A percentile compares a stretch with the other conserved stretches of the same genome.
phyloP scores from a whole-genome alignment of 306 rosid genomes.

The Lotus japonicus region DNA sequence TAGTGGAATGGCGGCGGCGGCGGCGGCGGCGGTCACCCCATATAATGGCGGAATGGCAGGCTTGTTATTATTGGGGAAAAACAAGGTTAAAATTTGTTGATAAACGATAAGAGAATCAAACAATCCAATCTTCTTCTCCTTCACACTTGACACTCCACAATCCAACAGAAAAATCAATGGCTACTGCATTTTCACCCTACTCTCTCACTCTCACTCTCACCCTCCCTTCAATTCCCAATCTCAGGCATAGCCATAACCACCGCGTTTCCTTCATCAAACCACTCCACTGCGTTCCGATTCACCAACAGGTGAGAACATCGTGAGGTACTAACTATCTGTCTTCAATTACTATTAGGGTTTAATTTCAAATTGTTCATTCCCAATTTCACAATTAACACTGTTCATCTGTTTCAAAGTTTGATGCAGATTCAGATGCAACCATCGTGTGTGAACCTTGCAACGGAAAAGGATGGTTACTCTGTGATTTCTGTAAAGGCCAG shows the following conservation, averaged over 20 bases:
- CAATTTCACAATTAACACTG: too few relatives aligned
- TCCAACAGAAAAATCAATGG: not conserved
- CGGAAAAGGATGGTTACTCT: constrained; percentile 76
- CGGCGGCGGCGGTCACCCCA: too few relatives aligned
- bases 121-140: too few relatives aligned
- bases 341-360: too few relatives aligned
- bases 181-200: not conserved
- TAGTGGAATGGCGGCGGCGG: too few relatives aligned
- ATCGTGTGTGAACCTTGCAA: constrained; percentile 72
- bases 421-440: constrained; percentile 9
- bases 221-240: not conserved
- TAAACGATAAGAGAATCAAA: too few relatives aligned
- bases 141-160: too few relatives aligned
- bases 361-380: too few relatives aligned
- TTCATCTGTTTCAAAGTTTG: constrained; percentile 39
- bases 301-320: constrained; percentile 27
- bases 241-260: not conserved
- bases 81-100: not conserved
- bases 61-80: not conserved
- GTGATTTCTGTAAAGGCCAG: constrained; percentile 81
- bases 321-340: too few relatives aligned
- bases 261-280: constrained; percentile 14
- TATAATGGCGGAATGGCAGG: not conserved
- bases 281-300: constrained; percentile 34
- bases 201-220: too few relatives aligned